Conservation (phyloP, 441 rosid genomes). For the Hura crepitans region DNA sequence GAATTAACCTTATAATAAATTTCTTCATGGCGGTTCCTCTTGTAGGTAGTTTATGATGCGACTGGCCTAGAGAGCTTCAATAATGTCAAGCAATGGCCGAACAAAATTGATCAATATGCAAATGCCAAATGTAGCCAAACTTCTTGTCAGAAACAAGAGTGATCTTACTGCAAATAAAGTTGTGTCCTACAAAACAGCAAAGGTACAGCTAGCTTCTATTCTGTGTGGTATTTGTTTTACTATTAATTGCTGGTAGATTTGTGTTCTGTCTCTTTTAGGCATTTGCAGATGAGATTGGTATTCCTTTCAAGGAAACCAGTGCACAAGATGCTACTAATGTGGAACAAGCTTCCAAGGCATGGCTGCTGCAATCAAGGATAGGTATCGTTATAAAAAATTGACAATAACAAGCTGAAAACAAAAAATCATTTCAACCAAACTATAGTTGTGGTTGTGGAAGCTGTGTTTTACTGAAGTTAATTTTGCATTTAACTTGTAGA, state of each 20-base stretch:
- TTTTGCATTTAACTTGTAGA: neutral
- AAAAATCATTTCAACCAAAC: neutral
- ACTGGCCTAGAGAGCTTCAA: constrained; percentile 80
- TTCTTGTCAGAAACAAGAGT: constrained; percentile 71
- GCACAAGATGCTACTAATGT: constrained; percentile 68
- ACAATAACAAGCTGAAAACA: neutral
- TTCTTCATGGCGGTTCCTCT: constrained; percentile 8
- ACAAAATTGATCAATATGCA: constrained; percentile 72
- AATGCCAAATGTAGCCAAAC: constrained; percentile 77
- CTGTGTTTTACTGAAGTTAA: neutral
- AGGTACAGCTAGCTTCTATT: constrained; percentile 36
- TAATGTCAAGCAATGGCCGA: constrained; percentile 80
- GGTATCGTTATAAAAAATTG: constrained; percentile 28
- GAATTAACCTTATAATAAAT: neutral
- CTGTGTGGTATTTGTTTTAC: neutral
- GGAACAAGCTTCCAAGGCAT: constrained; percentile 79
- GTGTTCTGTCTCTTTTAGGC: constrained; percentile 39
- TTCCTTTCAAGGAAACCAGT: constrained; percentile 71
- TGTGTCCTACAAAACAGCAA: constrained; percentile 63
- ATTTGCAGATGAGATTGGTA: constrained; percentile 78
- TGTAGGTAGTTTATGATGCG: constrained; percentile 71
- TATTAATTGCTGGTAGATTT: neutral
- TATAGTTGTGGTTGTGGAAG: neutral
- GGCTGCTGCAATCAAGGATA: constrained; percentile 63
- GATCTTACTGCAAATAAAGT: constrained; percentile 68